phyloP scores from a whole-genome alignment of 768 basidiomycete genomes.

The Suillus cothurnatus region DNA sequence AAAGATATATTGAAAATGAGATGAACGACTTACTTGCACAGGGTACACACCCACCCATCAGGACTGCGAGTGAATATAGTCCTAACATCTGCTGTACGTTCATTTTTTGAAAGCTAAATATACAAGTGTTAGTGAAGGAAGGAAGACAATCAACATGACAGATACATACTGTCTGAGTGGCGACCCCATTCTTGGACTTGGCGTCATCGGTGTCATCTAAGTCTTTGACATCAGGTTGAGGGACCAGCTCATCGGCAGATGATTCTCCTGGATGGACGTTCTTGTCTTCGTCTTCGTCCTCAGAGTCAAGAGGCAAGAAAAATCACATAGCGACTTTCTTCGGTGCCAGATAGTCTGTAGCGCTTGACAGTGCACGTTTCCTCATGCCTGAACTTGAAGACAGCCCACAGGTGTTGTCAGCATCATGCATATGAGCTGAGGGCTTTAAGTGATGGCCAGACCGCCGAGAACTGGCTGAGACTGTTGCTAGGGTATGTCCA shows the following conservation, averaged over 20 bases:
- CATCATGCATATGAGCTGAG: neutral
- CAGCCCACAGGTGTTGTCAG: neutral
- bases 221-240: neutral
- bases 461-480: neutral
- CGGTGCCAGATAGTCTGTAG: neutral
- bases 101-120: too few relatives aligned
- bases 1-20: too few relatives aligned
- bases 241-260: neutral
- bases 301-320: neutral
- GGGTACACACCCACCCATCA: too few relatives aligned
- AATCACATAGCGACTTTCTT: neutral
- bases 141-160: too few relatives aligned
- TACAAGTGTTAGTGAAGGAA: too few relatives aligned
- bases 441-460: neutral
- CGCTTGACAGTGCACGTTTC: neutral
- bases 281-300: neutral
- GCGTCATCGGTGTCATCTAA: neutral
- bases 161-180: neutral
- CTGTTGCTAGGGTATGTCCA: neutral
- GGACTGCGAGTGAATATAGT: too few relatives aligned
- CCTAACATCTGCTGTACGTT: too few relatives aligned
- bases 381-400: neutral
- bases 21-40: too few relatives aligned
- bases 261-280: neutral
- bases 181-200: neutral